phyloP scores from a whole-genome alignment of 2,329 filamentous ascomycete species.

The Fusarium sp. region DNA sequence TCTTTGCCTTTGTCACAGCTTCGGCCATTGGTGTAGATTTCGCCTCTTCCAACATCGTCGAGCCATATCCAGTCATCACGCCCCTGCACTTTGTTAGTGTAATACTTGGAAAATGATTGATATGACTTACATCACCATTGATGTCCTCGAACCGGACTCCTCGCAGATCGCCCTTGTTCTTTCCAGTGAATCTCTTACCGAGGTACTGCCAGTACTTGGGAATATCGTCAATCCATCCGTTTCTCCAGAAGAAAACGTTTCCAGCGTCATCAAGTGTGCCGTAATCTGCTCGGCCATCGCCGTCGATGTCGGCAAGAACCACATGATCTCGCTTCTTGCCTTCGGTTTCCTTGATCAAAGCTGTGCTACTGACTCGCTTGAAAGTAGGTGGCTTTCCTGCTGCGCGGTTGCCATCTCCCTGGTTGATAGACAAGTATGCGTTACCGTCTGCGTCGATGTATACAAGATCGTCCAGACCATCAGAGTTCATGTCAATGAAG shows the following conservation, averaged over 20 bases:
- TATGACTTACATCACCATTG: neutral
- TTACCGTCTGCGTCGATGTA: neutral
- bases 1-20: neutral
- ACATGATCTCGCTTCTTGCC: neutral
- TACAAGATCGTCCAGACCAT: neutral
- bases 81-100: neutral
- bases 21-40: neutral
- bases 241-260: slow-evolving; percentile 9
- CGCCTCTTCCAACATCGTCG: neutral
- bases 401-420: neutral
- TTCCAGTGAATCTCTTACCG: slow-evolving; percentile 36
- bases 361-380: neutral
- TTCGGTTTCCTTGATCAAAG: neutral
- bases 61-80: slow-evolving; percentile 1
- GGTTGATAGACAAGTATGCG: neutral
- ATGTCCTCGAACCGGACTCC: slow-evolving; percentile 45
- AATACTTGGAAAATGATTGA: no score
- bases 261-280: neutral
- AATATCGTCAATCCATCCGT: slow-evolving; percentile 12
- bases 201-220: slow-evolving; percentile 51
- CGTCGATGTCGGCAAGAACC: neutral
- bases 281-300: neutral
- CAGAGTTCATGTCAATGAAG: slow-evolving; percentile 24
- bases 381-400: neutral
- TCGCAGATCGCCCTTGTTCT: slow-evolving; percentile 38